A percentile compares a stretch with the other conserved stretches of the same genome.
Conservation (phyloP, 345 rosid genomes). For the Aquilaria malaccensis region DNA sequence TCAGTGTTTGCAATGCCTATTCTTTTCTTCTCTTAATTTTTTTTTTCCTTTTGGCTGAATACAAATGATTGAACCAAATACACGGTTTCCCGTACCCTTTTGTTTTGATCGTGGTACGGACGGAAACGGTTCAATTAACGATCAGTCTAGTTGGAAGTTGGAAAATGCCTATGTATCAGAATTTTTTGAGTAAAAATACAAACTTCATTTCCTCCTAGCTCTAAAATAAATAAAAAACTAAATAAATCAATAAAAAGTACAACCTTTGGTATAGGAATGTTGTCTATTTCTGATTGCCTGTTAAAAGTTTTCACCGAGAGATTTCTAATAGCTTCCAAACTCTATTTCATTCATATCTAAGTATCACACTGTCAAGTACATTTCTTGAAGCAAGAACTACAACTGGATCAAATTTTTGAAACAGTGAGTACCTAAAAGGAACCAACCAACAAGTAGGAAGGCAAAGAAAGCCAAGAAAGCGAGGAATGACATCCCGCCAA, state of each 20-base stretch:
- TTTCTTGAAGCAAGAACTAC: slow-evolving; percentile 30
- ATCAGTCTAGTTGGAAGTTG: neutral
- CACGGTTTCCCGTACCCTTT: neutral
- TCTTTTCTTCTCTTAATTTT: neutral
- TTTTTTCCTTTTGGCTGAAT: too few relatives aligned
- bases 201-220: neutral
- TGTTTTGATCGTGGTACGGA: neutral
- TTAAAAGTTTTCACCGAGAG: slow-evolving; percentile 9
- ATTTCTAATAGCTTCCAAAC: too few relatives aligned
- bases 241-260: too few relatives aligned
- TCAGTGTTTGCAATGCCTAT: neutral
- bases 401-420: slow-evolving; percentile 64
- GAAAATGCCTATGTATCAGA: neutral
- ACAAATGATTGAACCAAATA: neutral
- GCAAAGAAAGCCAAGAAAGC: slow-evolving; percentile 39
- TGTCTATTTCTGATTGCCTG: too few relatives aligned
- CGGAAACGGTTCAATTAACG: neutral
- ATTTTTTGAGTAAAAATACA: neutral
- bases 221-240: neutral
- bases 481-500: slow-evolving; percentile 64
- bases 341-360: too few relatives aligned
- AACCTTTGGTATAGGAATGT: too few relatives aligned
- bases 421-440: slow-evolving; percentile 69
- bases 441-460: slow-evolving; percentile 69
- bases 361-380: slow-evolving; percentile 16